Evolutionary conservation across 495 filamentous ascomycete species (phyloP), one percentile per base, ranked within the genome.

Genomic region (Extremus antarcticus): DNA sequence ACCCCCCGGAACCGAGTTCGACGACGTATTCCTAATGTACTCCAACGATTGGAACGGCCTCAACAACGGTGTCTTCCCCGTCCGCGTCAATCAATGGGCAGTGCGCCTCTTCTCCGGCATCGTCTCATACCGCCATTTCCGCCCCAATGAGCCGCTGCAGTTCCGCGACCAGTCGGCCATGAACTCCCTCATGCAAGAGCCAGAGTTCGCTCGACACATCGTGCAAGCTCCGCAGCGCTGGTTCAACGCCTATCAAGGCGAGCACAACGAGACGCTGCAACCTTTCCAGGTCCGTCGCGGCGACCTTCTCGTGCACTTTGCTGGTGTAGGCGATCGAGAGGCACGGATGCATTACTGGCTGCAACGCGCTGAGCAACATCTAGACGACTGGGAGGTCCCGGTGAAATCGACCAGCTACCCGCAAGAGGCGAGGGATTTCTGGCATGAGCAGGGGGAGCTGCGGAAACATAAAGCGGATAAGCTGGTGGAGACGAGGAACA

Each of bases 61-160:
- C 29, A 81, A 81, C 64, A 75, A 76, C 53, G 77, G 78, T 21
- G 70, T 75, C 22, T 81, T 81, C 59, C 67, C 72, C 3, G 60
- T 80, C 47, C 70, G 74, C 25, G 73, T 79, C 15, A 66, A 68
- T 48, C 59, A 63, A 16, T 80, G 77, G 76, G 69, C 70, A 4
- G 69, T 77, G 40, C 65, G 75, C 10, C 64, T 79, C 16, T 67
- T 81, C 49, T 70, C 69, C 22, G 68, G 69, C 29, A 68, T 71
- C 3, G 55, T 78, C 1, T 65, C 74, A 3, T 74, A 73, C 55
- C 73, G 70, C 16, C 61, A 69, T 47, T 72, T 73, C 60, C 51
- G 70, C 32, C 68, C 73, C 1, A 65, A 72, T n/a, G 57, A 63
- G 15, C 41, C 63, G 1, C 53, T 73, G n/a, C 45, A 51, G 23